Evolutionary conservation across 225 moss, liverwort and hornwort species (phyloP), one percentile per base, ranked within the genome.

Genomic region (Polytrichum formosum): DNA sequence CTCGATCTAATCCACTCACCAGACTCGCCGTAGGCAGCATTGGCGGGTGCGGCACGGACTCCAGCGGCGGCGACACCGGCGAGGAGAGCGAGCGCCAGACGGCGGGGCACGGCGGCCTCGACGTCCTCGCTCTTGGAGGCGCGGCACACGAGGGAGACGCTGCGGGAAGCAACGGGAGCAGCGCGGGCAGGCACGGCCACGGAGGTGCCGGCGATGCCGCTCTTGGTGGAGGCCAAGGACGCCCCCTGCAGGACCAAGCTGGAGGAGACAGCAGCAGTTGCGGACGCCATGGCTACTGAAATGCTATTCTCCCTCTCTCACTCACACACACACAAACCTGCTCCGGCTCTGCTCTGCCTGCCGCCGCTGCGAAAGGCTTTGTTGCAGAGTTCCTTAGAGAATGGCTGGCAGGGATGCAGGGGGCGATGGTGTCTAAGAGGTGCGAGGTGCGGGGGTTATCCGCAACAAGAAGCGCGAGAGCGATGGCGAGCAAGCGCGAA

Each of bases 11-110:
- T 63, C 7, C 16, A 71, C 81, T 69, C 71, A 95, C 92, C 95
- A 30, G 90, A 79, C 72, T 94, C 92, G 69, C 97, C 97, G 55
- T 94, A 94, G 6, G 94, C 97, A 55, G 94, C 97, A 74, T 73
- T 79, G 26, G 97, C 94, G 10, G 92, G 90, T 1, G 82, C 78
- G 62, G 77, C 85, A 64, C 87, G 86, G 69, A 74, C 73, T 0
- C 73, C 83, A 0, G 76, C 79, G 5, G 84, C 92, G 0, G 83
- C 77, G 5, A 82, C 73, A 21, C 88, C 85, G 5, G 90, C 94
- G 4, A 91, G 73, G 26, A 98, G 70, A 18, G 91, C 91, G 5
- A 98, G 75, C 21, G 90, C 92, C 80, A 80, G 71, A n/a, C 97
- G 78, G 5, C 97, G 86, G 56, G 86, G 81, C 66, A 89, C 81